Evolutionary conservation across 1,139 yeast species (phyloP), one percentile per base, ranked within the genome.

Genomic region (Kodamaea arcana): DNA sequence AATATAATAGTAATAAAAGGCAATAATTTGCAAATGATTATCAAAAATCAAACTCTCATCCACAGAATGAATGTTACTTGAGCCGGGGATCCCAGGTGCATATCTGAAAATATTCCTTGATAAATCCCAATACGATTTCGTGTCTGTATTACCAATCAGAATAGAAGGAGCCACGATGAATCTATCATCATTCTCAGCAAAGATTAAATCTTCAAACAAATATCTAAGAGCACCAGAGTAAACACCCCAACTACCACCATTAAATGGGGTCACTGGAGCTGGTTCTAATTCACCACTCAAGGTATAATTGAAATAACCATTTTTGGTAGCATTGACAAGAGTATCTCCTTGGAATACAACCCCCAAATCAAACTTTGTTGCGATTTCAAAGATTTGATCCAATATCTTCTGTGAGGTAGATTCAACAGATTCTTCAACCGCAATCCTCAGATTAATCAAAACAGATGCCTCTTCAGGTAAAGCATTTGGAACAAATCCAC

Each of bases 401-500:
- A 65, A 42, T 16, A 75, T 53, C 36, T 68, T 66, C 7, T 62
- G 54, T 20, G 62, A 46, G 3, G 76, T 66, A 7, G 60, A 60
- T 2, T 57, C 58, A 2, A 72, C 66, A 8, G 68, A 46, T 24
- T 72, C 70, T 40, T 75, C 83, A 14, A 75, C 58, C 4, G 78
- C 72, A 36, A 80, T 68, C 43, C 88, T 65, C 44, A 78, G 78
- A 54, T 82, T 80, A 29, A 82, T 67, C 33, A 69, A 53, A 15
- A 79, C 62, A 4, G 67, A 61, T 4, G 75, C 83, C 42, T 65
- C 68, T 50, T 84, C 94, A 1, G 94, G 94, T 38, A 84, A 63
- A 2, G 92, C 90, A 50, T 83, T 83, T 23, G 78, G 62, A 54
- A 83, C 83, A 29, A 72, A 72, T 14, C 92, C 92, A 8, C 90